phyloP scores from a whole-genome alignment of 257 asterid species.

The Anisodus acutangulus region DNA sequence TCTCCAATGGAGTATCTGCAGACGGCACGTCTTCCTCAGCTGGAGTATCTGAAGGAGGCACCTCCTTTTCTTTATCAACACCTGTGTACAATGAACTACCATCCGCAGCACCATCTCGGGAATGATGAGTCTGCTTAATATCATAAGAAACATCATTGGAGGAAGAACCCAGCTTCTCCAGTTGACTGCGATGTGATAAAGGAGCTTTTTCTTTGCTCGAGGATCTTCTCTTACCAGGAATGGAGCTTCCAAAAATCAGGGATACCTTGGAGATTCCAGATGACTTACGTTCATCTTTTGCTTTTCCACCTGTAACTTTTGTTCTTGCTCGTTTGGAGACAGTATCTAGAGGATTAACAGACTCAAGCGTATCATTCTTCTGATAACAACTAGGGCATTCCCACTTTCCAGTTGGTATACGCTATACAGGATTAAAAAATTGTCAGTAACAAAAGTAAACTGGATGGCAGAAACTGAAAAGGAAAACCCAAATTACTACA shows the following conservation, averaged over 20 bases:
- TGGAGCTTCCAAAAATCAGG: slow-evolving; percentile 42
- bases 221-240: slow-evolving; percentile 50
- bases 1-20: slow-evolving; percentile 31
- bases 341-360: slow-evolving; percentile 48
- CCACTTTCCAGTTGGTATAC: slow-evolving; percentile 76
- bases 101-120: slow-evolving; percentile 54
- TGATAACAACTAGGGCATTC: slow-evolving; percentile 66
- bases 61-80: slow-evolving; percentile 42
- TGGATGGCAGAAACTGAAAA: slow-evolving; percentile 28
- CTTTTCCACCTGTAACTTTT: slow-evolving; percentile 55
- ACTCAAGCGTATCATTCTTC: slow-evolving; percentile 47
- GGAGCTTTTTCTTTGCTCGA: slow-evolving; percentile 51
- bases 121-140: slow-evolving; percentile 39
- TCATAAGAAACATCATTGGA: slow-evolving; percentile 42
- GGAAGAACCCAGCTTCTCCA: slow-evolving; percentile 47
- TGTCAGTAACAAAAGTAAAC: slow-evolving; percentile 20
- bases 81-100: slow-evolving; percentile 45
- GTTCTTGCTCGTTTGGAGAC: slow-evolving; percentile 67
- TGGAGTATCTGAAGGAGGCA: slow-evolving; percentile 26
- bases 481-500: slow-evolving; percentile 26
- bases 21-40: slow-evolving; percentile 19
- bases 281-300: slow-evolving; percentile 54
- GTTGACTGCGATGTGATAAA: slow-evolving; percentile 38
- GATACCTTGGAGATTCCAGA: slow-evolving; percentile 47
- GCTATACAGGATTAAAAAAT: slow-evolving; percentile 41